Evolutionary conservation across 495 filamentous ascomycete species (phyloP).

Genomic region (Penicillium fimorum): DNA sequence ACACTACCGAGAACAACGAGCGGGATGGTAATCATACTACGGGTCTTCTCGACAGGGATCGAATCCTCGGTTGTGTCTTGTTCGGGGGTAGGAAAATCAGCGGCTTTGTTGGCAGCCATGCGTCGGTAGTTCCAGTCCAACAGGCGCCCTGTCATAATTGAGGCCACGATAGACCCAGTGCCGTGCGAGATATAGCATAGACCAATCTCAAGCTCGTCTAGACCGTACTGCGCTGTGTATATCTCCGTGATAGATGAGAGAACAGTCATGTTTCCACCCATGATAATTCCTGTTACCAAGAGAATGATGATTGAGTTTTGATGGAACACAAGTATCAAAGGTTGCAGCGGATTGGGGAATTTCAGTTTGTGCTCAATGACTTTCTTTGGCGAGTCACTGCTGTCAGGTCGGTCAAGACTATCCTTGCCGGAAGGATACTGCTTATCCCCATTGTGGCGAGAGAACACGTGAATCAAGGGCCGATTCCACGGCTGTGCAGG

Average conservation of each 20-base stretch:
- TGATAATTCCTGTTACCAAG: conserved; percentile 32
- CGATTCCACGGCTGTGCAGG: conserved; percentile 40
- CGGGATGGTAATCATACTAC: conserved; percentile 16
- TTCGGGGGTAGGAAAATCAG: neutral
- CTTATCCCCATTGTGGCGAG: conserved; percentile 4
- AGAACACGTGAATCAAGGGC: conserved; percentile 24
- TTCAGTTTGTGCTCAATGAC: conserved; percentile 15
- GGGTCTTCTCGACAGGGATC: conserved; percentile 20
- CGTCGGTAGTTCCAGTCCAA: conserved; percentile 45
- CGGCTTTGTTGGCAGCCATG: conserved; percentile 21
- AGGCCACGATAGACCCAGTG: conserved; percentile 32
- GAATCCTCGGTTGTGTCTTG: neutral
- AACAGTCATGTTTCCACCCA: conserved; percentile 30
- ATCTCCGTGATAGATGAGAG: conserved; percentile 27
- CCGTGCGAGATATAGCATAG: conserved; percentile 39
- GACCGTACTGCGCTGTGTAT: conserved; percentile 24
- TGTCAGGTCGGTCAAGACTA: neutral
- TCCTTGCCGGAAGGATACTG: neutral
- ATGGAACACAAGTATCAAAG: conserved; percentile 48
- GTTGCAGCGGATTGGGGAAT: conserved; percentile 25
- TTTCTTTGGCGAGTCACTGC: conserved; percentile 4
- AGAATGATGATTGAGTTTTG: conserved; percentile 54
- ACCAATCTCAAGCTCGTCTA: conserved; percentile 33
- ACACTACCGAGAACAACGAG: conserved; percentile 16
- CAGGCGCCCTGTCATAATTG: conserved; percentile 28